Evolutionary conservation across 2,329 filamentous ascomycete species (phyloP), one percentile per base, ranked within the genome.

Genomic region (Fusarium domesticum): DNA sequence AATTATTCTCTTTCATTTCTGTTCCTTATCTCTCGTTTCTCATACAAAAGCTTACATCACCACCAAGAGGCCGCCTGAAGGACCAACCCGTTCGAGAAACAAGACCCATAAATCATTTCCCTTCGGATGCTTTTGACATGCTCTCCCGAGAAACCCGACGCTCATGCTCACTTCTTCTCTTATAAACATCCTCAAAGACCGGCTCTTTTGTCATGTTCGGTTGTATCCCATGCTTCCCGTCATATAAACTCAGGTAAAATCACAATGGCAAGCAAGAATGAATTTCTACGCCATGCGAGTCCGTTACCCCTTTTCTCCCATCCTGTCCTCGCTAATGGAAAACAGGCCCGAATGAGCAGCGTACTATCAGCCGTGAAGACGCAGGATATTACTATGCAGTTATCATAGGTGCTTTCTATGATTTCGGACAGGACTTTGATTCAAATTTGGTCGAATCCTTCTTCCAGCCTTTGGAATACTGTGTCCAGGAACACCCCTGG

Each of bases 261-360:
- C 43, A 54, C 6, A 19, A 56, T 56, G 53, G 6, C 36, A 6
- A 11, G 39, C 6, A 43, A 42, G 18, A 16, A 39, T 3, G 45
- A 40, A 25, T 57, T 56, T 8, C 47, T 56, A 3, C 38, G 53
- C 28, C 50, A 40, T 8, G 53, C 53, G 8, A 56, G 53, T 52
- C 35, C 30, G 53, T 33, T 31, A 16, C 18, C 16, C 19, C n/a
- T 2, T 4, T 7, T 3, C 6, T 8, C 11, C 16, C 6, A 2
- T 30, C 12, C 14, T 18, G 34, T 11, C 28, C 12, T 15, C 42
- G 19, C 37, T 41, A 16, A 5, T 20, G 17, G 3, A 11, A 6
- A 8, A 12, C 5, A 59, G 56, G 54, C 8, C 56, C 56, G 0
- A 58, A 54, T 45, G 56, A 59, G 18, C 53, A 50, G 50, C 49